Base-by-base conservation (phyloP, 2,329 filamentous ascomycete genomes). In the Macrophomina pseudophaseolina region DNA sequence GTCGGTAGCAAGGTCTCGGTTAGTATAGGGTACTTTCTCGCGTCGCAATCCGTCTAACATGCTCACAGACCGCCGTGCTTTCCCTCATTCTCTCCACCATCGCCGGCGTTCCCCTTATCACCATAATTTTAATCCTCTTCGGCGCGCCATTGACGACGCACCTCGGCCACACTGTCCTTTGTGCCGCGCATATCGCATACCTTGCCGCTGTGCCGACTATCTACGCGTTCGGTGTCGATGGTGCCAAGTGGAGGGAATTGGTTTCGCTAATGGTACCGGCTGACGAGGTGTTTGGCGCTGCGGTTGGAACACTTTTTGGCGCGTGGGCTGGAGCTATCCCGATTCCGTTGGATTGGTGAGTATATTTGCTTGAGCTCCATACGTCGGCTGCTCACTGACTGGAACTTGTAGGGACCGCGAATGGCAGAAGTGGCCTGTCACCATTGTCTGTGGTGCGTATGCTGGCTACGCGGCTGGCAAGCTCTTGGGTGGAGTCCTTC, bases 371-470 rank as follows among this genome's bases (percentile, higher is more conserved):
- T 65, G 66, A 51, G 2, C 32, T 49, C 1, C 11, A 23, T 12
- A 3, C 11, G 5, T 54, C 66, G 48, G 53, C 23, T n/a, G 11
- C 48, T 49, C 4, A 32, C 67, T 48, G 54, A 32, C 66, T 23
- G 46, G n/a, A 14, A n/a, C 18, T 38, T 42, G 4, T 69, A 86
- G 84, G 86, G 95, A 99, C 78, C 89, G 95, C n/a, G 93, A 97
- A 72, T 99, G 95, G 95, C 95, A 99, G 86, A 92, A 90, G 78
- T 99, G 94, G 91, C 95, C 95, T 0, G 90, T 98, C 56, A 99
- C 95, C 0, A 91, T 99, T 67, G 80, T 98, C 4, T 88, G 87
- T 1, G 95, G 95, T 2, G 84, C 91, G 18, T 98, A 97, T 78
- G 80, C 87, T 5, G 95, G 95, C 1, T 93, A 91, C 78, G 83